Percentiles rank a stretch among this genome's conserved stretches.
Conservation (phyloP, 1,284 basidiomycete genomes). For the Ganoderma lucidum region DNA sequence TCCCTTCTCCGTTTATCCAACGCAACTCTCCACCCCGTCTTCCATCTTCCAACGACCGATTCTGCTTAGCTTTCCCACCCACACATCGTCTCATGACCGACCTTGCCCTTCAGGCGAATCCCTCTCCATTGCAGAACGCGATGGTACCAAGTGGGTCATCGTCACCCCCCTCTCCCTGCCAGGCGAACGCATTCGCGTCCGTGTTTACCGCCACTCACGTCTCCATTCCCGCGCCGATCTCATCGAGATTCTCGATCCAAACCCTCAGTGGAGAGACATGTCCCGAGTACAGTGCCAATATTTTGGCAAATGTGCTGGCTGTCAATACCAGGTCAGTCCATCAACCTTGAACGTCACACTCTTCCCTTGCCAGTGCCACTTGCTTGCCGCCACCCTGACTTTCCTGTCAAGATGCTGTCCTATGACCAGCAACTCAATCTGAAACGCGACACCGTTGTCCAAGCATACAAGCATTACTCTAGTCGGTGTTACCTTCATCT, state of each 20-base stretch:
- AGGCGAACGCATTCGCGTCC: slow-evolving; percentile 78
- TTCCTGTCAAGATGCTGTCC: slow-evolving; percentile 74
- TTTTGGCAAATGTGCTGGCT: slow-evolving; percentile 84
- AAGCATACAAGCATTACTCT: slow-evolving; percentile 87
- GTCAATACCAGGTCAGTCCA: slow-evolving; percentile 73
- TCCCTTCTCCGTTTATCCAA: neutral
- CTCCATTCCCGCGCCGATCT: slow-evolving; percentile 84
- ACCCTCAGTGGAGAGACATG: slow-evolving; percentile 71
- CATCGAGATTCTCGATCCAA: slow-evolving; percentile 73
- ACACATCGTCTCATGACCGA: slow-evolving; percentile 7
- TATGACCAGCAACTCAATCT: slow-evolving; percentile 88
- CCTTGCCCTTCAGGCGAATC: slow-evolving; percentile 64
- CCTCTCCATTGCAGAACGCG: slow-evolving; percentile 61
- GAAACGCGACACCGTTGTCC: slow-evolving; percentile 88
- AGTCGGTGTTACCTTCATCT: slow-evolving; percentile 44
- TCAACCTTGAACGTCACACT: neutral
- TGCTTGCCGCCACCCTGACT: neutral
- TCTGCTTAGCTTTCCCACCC: slow-evolving; percentile 7
- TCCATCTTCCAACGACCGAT: neutral
- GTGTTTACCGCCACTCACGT: slow-evolving; percentile 71
- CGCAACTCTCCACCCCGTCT: neutral
- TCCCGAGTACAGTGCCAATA: slow-evolving; percentile 80
- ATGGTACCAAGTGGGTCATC: slow-evolving; percentile 76
- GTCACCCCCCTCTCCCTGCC: slow-evolving; percentile 86
- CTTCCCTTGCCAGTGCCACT: neutral